These are phyloP conservation scores for Capronia coronata DNA, from an alignment of 2,329 filamentous ascomycete species.

Conservation along the genomic window DNA sequence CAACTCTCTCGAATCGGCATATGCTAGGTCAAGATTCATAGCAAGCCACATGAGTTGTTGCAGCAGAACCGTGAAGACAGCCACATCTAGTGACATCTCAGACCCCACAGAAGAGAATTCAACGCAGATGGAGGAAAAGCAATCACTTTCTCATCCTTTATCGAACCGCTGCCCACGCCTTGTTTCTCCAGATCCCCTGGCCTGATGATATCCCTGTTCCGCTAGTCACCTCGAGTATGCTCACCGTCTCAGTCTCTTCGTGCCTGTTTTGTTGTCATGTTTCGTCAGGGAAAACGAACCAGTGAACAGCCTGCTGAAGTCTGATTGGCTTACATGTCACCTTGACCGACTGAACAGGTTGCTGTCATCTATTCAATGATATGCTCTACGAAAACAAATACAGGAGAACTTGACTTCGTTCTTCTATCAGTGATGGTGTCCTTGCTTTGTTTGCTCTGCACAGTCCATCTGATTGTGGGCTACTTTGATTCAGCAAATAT, in stretches of 20 bases:
- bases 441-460: neutral
- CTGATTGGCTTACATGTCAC: slow-evolving; percentile 17
- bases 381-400: neutral
- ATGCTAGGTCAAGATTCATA: slow-evolving; percentile 17
- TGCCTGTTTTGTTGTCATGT: slow-evolving; percentile 5
- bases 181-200: too few species aligned
- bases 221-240: slow-evolving; percentile 18
- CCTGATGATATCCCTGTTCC: too few species aligned
- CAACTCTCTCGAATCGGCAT: slow-evolving; percentile 19
- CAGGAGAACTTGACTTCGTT: neutral
- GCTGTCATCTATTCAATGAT: neutral
- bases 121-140: slow-evolving; percentile 10
- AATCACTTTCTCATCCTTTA: slow-evolving; percentile 16
- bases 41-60: slow-evolving; percentile 23
- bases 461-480: too few species aligned
- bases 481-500: too few species aligned
- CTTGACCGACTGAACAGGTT: slow-evolving; percentile 11
- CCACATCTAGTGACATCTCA: neutral
- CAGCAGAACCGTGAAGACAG: slow-evolving; percentile 11
- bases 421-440: neutral
- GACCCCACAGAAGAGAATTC: slow-evolving; percentile 9
- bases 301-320: slow-evolving; percentile 11
- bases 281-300: neutral
- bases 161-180: slow-evolving; percentile 11
- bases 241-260: slow-evolving; percentile 7